Conservation (phyloP, 1,284 basidiomycete species). For the Ceratobasidium sp. region DNA sequence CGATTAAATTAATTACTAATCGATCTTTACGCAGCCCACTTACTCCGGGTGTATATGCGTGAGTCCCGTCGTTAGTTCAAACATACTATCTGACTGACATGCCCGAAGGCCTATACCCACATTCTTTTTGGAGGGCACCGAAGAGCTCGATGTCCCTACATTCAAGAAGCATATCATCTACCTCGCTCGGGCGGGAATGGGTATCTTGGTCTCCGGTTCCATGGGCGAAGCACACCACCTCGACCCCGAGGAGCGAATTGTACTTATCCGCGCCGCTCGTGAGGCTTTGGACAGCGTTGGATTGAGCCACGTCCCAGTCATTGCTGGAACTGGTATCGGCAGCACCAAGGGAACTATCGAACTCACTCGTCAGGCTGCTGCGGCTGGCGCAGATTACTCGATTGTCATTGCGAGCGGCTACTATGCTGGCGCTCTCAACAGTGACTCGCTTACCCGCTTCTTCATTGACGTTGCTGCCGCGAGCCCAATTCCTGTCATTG, state of each 20-base stretch:
- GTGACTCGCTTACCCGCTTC: constrained; percentile 78
- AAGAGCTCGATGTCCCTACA: constrained; percentile 82
- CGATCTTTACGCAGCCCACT: constrained; percentile 60
- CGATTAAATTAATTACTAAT: neutral
- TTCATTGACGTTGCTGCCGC: constrained; percentile 79
- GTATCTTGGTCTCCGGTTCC: constrained; percentile 82
- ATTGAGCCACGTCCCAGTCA: constrained; percentile 70
- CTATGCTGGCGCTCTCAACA: constrained; percentile 80
- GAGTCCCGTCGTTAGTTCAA: neutral
- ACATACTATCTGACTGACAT: neutral
- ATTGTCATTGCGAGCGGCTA: constrained; percentile 90
- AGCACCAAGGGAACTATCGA: constrained; percentile 84
- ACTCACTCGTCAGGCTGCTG: constrained; percentile 76
- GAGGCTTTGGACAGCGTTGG: constrained; percentile 75
- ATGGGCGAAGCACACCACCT: constrained; percentile 88
- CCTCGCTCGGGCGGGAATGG: constrained; percentile 76
- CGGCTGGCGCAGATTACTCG: constrained; percentile 82
- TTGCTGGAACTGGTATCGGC: constrained; percentile 83
- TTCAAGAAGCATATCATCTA: constrained; percentile 79
- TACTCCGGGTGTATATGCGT: constrained; percentile 78
- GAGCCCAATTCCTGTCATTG: constrained; percentile 85
- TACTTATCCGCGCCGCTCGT: constrained; percentile 76
- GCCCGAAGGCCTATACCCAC: constrained; percentile 74
- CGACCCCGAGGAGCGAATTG: constrained; percentile 73
- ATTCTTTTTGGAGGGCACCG: constrained; percentile 78